phyloP scores from a whole-genome alignment of 768 basidiomycete species.

The Suillus weaverae region DNA sequence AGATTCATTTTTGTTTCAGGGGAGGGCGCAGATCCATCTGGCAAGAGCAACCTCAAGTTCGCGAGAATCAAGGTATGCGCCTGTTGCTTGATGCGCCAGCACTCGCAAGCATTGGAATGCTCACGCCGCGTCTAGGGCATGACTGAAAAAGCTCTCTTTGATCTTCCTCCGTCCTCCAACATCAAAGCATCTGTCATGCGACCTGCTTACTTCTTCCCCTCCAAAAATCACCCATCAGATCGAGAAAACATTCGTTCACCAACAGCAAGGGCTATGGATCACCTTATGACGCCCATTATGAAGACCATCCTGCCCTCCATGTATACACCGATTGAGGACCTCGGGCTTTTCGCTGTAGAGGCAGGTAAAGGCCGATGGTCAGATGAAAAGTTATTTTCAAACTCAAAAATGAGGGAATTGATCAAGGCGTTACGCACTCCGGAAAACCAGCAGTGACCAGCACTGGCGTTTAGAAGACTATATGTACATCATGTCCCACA shows the following conservation, averaged over 20 bases:
- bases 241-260: conserved; percentile 26
- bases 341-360: conserved; percentile 18
- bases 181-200: conserved; percentile 30
- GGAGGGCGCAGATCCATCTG: conserved; percentile 36
- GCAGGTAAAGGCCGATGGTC: conserved; percentile 21
- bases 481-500: neutral
- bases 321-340: conserved; percentile 21
- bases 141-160: conserved; percentile 31
- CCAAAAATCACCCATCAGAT: conserved; percentile 26
- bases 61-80: conserved; percentile 37
- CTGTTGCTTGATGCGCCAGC: neutral
- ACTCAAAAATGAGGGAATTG: conserved; percentile 14
- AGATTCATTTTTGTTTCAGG: conserved; percentile 41
- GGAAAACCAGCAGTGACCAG: neutral
- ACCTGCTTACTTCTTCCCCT: conserved; percentile 38
- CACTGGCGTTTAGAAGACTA: neutral
- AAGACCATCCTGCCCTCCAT: conserved; percentile 19
- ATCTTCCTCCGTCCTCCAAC: conserved; percentile 19
- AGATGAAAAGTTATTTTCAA: conserved; percentile 23
- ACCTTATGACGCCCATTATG: conserved; percentile 15
- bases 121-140: conserved; percentile 23
- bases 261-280: conserved; percentile 17
- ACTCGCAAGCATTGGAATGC: neutral
- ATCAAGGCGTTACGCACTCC: neutral
- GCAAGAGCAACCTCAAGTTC: conserved; percentile 32